Percentiles rank a stretch among this genome's conserved stretches.
phyloP scores from a whole-genome alignment of 192 early-diverging fungal genomes.

The Backusella sp. region DNA sequence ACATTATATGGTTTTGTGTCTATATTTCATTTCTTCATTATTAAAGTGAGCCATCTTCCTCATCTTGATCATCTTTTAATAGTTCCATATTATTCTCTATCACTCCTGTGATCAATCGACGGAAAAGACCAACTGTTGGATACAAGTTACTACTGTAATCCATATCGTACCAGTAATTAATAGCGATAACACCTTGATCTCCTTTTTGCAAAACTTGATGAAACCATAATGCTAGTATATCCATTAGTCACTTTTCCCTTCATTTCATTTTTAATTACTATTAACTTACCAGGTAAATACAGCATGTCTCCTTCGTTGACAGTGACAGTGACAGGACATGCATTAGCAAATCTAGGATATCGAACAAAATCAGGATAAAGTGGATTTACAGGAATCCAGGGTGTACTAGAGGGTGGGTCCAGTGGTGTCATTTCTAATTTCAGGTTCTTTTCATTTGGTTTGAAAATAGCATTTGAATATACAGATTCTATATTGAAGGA shows the following conservation, averaged over 20 bases:
- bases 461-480: constrained; percentile 20
- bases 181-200: constrained; percentile 50
- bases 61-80: neutral
- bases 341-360: constrained; percentile 42
- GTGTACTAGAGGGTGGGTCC: constrained; percentile 30
- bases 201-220: constrained; percentile 52
- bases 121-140: constrained; percentile 27
- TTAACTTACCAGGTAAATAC: constrained; percentile 47
- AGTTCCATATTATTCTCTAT: constrained; percentile 7
- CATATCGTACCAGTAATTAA: constrained; percentile 60
- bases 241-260: neutral
- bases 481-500: constrained; percentile 10
- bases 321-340: constrained; percentile 40
- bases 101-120: constrained; percentile 20
- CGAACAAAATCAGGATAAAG: constrained; percentile 35
- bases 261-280: neutral
- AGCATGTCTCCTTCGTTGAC: constrained; percentile 50
- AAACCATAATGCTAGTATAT: constrained; percentile 45
- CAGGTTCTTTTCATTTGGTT: constrained; percentile 3
- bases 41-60: neutral
- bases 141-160: constrained; percentile 30
- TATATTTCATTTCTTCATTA: too few relatives aligned
- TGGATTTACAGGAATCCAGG: constrained; percentile 50
- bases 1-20: too few relatives aligned
- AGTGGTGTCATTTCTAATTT: constrained; percentile 30